phyloP scores from a whole-genome alignment of 805 yeast species.

The Teunomyces aglyptinius region DNA sequence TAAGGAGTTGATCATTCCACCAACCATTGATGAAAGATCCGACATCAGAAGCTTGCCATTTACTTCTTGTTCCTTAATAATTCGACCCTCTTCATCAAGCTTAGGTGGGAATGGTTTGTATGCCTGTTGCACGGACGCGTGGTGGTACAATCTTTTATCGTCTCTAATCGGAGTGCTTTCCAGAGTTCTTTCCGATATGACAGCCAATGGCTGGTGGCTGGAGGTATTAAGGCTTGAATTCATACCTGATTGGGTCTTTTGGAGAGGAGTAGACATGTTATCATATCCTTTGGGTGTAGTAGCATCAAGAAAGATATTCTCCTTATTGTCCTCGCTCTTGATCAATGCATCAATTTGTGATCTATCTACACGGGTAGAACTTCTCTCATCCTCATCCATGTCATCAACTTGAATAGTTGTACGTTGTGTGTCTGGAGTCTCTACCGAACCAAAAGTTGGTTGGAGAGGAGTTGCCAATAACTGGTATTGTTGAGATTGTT shows the following conservation, averaged over 20 bases:
- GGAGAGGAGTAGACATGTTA: conserved; percentile 31
- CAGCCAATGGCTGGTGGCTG: conserved; percentile 28
- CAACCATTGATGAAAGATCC: conserved; percentile 36
- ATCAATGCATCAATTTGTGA: conserved; percentile 31
- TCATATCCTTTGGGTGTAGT: conserved; percentile 26
- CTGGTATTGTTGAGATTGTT: conserved; percentile 2
- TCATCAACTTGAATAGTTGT: conserved; percentile 46
- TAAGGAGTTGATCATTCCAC: conserved; percentile 47
- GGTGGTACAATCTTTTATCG: conserved; percentile 3
- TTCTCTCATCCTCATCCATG: conserved; percentile 30
- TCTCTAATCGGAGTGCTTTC: conserved; percentile 25
- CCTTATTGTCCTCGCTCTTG: conserved; percentile 44
- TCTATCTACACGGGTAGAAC: conserved; percentile 29
- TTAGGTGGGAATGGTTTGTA: conserved; percentile 34
- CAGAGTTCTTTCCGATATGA: conserved; percentile 30
- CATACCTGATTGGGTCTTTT: conserved; percentile 11
- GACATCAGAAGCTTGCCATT: conserved; percentile 25
- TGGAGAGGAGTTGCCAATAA: conserved; percentile 31
- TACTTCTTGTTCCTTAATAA: conserved; percentile 18
- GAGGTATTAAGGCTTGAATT: conserved; percentile 8
- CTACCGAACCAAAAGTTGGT: conserved; percentile 22
- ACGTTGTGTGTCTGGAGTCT: conserved; percentile 46
- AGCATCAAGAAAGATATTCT: conserved; percentile 42
- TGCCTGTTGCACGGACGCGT: conserved; percentile 10
- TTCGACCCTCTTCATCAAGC: conserved; percentile 29